Conservation (phyloP, 2,329 filamentous ascomycete genomes). For the Grosmannia penicillata region DNA sequence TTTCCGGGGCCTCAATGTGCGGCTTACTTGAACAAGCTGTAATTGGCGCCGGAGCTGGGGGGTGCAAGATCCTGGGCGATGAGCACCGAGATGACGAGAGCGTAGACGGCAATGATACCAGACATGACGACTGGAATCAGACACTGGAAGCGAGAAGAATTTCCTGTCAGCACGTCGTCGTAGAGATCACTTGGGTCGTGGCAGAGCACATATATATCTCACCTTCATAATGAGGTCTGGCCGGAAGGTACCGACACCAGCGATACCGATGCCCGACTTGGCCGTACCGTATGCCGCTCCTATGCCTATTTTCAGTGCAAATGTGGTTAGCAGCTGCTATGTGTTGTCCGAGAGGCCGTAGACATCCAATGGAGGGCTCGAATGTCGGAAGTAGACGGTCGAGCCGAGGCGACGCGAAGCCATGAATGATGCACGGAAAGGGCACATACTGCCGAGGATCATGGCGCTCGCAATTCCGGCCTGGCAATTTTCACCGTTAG, state of each 20-base stretch:
- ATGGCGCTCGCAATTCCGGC: slow-evolving; percentile 68
- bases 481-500: slow-evolving; percentile 22
- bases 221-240: slow-evolving; percentile 89
- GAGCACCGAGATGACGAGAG: slow-evolving; percentile 88
- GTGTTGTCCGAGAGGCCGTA: too few relatives aligned
- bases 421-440: slow-evolving; percentile 6
- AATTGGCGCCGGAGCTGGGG: slow-evolving; percentile 44
- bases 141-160: slow-evolving; percentile 33
- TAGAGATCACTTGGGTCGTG: neutral
- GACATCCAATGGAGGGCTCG: too few relatives aligned
- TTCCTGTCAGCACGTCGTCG: too few relatives aligned
- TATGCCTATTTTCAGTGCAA: slow-evolving; percentile 24
- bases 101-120: slow-evolving; percentile 96
- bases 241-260: slow-evolving; percentile 70
- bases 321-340: neutral
- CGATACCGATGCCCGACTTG: slow-evolving; percentile 78
- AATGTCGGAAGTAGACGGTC: too few relatives aligned
- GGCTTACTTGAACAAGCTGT: slow-evolving; percentile 70
- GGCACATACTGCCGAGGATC: slow-evolving; percentile 64
- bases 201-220: slow-evolving; percentile 10
- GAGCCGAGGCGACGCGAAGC: too few relatives aligned
- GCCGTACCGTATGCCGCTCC: slow-evolving; percentile 80
- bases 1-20: too few relatives aligned
- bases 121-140: slow-evolving; percentile 92
- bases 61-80: slow-evolving; percentile 82